Conservation (phyloP, 306 rosid species). For the Pterocarpus santalinus region DNA sequence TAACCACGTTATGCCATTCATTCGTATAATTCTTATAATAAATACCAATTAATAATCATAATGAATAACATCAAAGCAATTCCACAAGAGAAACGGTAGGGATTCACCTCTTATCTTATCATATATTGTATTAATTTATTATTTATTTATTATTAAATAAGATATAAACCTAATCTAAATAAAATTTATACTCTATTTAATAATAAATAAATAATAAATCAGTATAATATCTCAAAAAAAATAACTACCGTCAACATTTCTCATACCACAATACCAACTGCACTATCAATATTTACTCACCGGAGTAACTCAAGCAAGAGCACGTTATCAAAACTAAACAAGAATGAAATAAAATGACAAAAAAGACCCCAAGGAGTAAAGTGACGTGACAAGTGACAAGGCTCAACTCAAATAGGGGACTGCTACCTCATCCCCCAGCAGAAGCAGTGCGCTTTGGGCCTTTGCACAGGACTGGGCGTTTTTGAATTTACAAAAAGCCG, state of each 20-base stretch:
- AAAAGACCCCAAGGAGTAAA: background rate
- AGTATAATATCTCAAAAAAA: too few species aligned
- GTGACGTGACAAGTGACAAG: background rate
- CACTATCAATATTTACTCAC: background rate
- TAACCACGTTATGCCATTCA: background rate
- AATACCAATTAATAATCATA: background rate
- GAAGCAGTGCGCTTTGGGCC: background rate
- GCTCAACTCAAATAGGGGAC: background rate
- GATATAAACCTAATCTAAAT: too few species aligned
- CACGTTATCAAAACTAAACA: background rate
- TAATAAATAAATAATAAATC: too few species aligned
- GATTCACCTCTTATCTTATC: too few species aligned
- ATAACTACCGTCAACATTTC: too few species aligned
- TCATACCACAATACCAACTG: background rate
- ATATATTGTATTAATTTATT: too few species aligned
- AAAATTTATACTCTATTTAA: too few species aligned
- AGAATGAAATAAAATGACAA: background rate
- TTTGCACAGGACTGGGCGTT: background rate
- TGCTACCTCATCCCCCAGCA: constrained; percentile 28
- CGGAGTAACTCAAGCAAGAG: background rate
- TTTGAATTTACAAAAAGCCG: constrained; percentile 32
- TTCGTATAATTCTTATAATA: background rate
- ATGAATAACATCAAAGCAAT: background rate
- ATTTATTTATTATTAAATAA: too few species aligned
- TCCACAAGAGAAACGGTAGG: background rate